phyloP scores from a whole-genome alignment of 768 basidiomycete genomes.

The Podaxis rugospora region DNA sequence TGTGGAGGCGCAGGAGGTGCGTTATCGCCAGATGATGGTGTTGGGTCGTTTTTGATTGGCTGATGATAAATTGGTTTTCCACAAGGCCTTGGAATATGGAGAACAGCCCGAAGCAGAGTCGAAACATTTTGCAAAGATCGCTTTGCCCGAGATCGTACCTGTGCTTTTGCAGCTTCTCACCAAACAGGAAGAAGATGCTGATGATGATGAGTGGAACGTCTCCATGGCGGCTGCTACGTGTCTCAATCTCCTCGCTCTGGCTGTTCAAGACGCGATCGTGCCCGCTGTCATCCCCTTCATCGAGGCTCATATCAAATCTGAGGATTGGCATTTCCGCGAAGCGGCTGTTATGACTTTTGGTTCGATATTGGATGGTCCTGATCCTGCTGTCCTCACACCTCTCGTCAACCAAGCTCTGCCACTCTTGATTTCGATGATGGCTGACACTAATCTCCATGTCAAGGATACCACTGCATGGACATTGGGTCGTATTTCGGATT shows the following conservation, averaged over 20 bases:
- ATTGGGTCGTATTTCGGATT: conserved; percentile 89
- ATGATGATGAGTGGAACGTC: conserved; percentile 98
- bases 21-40: conserved; percentile 12
- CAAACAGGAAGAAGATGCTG: conserved; percentile 93
- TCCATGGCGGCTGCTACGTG: conserved; percentile 97
- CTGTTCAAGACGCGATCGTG: conserved; percentile 88
- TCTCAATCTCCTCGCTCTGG: conserved; percentile 81
- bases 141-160: conserved; percentile 91
- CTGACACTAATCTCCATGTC: conserved; percentile 77
- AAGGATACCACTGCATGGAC: conserved; percentile 99
- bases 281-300: conserved; percentile 96
- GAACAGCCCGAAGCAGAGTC: conserved; percentile 84
- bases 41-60: conserved; percentile 4
- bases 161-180: conserved; percentile 86
- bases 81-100: conserved; percentile 83
- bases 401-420: conserved; percentile 93
- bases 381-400: conserved; percentile 80
- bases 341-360: conserved; percentile 99
- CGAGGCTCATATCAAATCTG: conserved; percentile 87
- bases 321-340: conserved; percentile 94
- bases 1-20: conserved; percentile 86
- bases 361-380: conserved; percentile 95
- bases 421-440: conserved; percentile 94
- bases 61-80: conserved; percentile 4
- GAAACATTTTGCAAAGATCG: conserved; percentile 90